Evolutionary conservation across 495 filamentous ascomycete genomes (phyloP).

Genomic region (Tuber aestivum): DNA sequence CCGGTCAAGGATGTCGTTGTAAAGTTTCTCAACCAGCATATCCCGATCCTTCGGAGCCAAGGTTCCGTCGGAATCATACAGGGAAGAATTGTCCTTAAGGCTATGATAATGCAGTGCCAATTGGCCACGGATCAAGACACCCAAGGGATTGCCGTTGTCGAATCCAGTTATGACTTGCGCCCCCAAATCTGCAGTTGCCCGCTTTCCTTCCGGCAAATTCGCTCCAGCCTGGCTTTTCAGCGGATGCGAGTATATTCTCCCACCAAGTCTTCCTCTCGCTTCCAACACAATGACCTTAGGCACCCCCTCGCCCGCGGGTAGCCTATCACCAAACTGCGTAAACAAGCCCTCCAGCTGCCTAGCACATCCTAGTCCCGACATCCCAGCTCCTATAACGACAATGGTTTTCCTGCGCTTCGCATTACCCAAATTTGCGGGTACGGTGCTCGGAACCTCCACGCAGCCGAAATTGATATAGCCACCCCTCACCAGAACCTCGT

Average conservation of each 20-base stretch:
- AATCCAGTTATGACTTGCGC: conserved; percentile 98
- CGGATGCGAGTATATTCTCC: conserved; percentile 86
- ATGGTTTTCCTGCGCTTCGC: conserved; percentile 54
- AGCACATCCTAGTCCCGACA: conserved; percentile 86
- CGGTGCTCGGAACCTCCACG: conserved; percentile 57
- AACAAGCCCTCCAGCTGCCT: conserved; percentile 83
- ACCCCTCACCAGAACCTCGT: conserved; percentile 81
- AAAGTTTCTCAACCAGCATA: conserved; percentile 75
- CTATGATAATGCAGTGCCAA: conserved; percentile 79
- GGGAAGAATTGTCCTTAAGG: conserved; percentile 74
- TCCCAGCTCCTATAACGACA: conserved; percentile 87
- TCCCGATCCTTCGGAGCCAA: conserved; percentile 75
- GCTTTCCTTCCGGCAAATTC: conserved; percentile 48
- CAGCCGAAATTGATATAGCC: conserved; percentile 98
- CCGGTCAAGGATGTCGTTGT: conserved; percentile 87
- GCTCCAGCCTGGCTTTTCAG: conserved; percentile 57
- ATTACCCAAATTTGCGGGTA: conserved; percentile 21
- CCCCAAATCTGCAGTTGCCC: conserved; percentile 89
- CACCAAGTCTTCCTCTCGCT: conserved; percentile 81
- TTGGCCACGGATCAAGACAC: conserved; percentile 83
- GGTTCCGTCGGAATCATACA: conserved; percentile 83
- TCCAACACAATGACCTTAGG: conserved; percentile 80
- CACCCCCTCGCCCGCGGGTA: conserved; percentile 56
- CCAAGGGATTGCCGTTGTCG: conserved; percentile 87
- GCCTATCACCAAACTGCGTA: conserved; percentile 63